Evolutionary conservation across 768 basidiomycete species (phyloP).

Genomic region (Suillus subluteus): DNA sequence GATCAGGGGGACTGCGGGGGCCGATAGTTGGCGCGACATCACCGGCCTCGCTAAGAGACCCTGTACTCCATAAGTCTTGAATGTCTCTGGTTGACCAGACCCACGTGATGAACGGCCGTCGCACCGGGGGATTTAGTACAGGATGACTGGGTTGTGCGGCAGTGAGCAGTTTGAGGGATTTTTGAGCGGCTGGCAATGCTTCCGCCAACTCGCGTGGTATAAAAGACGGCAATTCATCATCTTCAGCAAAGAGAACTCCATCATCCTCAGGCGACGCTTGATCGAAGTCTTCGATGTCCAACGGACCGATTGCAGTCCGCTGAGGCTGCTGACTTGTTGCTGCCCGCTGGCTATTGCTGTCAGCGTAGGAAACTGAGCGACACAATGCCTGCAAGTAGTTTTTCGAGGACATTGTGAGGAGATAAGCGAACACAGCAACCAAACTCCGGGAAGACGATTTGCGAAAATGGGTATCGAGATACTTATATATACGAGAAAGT

Average conservation of each 20-base stretch:
- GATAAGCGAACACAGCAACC: conserved; percentile 62
- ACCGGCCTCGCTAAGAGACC: conserved; percentile 18
- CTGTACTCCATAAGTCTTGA: conserved; percentile 44
- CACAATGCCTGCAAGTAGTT: conserved; percentile 65
- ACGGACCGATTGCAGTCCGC: conserved; percentile 20
- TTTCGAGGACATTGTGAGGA: conserved; percentile 65
- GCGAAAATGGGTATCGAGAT: conserved; percentile 56
- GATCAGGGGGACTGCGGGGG: conserved; percentile 10
- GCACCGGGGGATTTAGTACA: conserved; percentile 42
- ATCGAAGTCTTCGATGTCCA: conserved; percentile 38
- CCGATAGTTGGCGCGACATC: conserved; percentile 16
- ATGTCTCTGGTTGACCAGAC: conserved; percentile 65
- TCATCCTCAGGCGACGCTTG: conserved; percentile 44
- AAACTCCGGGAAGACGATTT: conserved; percentile 51
- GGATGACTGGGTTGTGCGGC: conserved; percentile 69
- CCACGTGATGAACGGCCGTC: conserved; percentile 49
- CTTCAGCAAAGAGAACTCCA: conserved; percentile 40
- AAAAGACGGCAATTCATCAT: conserved; percentile 62
- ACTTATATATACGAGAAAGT: conserved; percentile 63
- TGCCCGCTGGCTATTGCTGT: conserved; percentile 32
- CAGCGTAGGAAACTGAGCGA: conserved; percentile 57
- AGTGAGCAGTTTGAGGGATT: conserved; percentile 66
- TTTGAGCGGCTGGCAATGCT: conserved; percentile 65
- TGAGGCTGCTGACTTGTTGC: conserved; percentile 18
- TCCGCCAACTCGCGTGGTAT: conserved; percentile 54